Evolutionary conservation across 2,329 filamentous ascomycete genomes (phyloP).

Genomic region (Penicillium sp.): DNA sequence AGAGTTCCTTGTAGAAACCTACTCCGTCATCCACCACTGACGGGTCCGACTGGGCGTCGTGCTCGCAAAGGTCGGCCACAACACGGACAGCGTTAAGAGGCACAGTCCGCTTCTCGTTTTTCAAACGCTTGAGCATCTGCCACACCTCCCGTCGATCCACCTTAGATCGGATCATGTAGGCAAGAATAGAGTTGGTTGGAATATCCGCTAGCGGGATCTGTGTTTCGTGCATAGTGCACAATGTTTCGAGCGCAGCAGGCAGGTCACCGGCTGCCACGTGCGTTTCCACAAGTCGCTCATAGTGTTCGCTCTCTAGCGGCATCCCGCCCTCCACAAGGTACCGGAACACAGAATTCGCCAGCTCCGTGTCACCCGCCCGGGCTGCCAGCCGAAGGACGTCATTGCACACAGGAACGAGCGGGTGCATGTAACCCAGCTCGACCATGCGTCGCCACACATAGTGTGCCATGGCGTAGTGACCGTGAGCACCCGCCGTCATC

Average conservation of each 20-base stretch:
- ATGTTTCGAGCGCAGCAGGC: constrained; percentile 65
- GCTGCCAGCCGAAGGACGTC: constrained; percentile 74
- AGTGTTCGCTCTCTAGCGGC: constrained; percentile 66
- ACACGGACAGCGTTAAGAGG: constrained; percentile 51
- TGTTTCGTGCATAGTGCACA: constrained; percentile 72
- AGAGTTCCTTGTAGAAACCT: constrained; percentile 63
- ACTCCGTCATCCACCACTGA: constrained; percentile 53
- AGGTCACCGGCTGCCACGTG: constrained; percentile 66
- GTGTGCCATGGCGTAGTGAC: constrained; percentile 64
- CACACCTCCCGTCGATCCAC: constrained; percentile 56
- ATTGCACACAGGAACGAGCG: constrained; percentile 64
- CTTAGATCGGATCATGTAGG: constrained; percentile 53
- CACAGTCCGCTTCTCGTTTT: constrained; percentile 50
- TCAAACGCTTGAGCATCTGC: constrained; percentile 58
- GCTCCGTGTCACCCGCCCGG: constrained; percentile 63
- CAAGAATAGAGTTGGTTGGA: constrained; percentile 66
- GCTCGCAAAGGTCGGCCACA: constrained; percentile 55
- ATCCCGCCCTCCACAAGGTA: constrained; percentile 62
- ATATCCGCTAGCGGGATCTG: constrained; percentile 59
- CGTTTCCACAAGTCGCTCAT: constrained; percentile 74
- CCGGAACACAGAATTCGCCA: constrained; percentile 73
- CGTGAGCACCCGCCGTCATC: constrained; percentile 68
- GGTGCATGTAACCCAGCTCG: constrained; percentile 59
- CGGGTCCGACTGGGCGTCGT: constrained; percentile 36
- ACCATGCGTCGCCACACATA: constrained; percentile 74